These are phyloP conservation scores for Tolypocladium sp. DNA, from an alignment of 2,329 filamentous ascomycete species.

Conservation along the genomic window DNA sequence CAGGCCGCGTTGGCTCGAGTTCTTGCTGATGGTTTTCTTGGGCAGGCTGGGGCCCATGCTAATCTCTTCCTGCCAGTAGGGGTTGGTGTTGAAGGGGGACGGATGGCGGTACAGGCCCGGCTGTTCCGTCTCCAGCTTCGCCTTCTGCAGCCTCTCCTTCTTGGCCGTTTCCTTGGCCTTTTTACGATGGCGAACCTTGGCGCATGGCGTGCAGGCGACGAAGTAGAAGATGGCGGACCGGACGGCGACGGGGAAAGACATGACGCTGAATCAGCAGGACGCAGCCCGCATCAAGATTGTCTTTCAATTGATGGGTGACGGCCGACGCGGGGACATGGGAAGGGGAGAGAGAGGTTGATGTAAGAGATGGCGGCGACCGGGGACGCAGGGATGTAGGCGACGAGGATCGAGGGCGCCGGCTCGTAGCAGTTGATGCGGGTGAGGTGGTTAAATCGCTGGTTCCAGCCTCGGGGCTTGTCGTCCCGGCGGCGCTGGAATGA, in stretches of 20 bases:
- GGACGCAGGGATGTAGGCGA: neutral
- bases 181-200: conserved; percentile 58
- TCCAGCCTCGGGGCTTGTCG: neutral
- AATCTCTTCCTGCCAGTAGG: conserved; percentile 84
- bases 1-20: conserved; percentile 49
- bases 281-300: conserved; percentile 1
- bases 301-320: conserved; percentile 4
- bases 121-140: conserved; percentile 56
- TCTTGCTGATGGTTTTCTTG: conserved; percentile 50
- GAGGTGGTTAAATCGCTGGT: neutral
- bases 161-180: conserved; percentile 63
- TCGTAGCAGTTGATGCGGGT: neutral
- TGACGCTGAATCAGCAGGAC: conserved; percentile 12
- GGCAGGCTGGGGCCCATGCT: conserved; percentile 67
- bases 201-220: conserved; percentile 70
- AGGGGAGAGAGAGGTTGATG: neutral
- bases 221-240: conserved; percentile 75
- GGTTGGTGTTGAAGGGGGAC: conserved; percentile 76
- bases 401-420: neutral
- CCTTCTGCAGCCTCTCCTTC: conserved; percentile 56
- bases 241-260: conserved; percentile 47
- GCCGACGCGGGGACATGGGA: conserved; percentile 8
- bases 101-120: conserved; percentile 71
- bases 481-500: neutral
- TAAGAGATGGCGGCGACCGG: neutral